Conservation (phyloP, 78 protist genomes). For the Paratrimastix pyriformis region DNA sequence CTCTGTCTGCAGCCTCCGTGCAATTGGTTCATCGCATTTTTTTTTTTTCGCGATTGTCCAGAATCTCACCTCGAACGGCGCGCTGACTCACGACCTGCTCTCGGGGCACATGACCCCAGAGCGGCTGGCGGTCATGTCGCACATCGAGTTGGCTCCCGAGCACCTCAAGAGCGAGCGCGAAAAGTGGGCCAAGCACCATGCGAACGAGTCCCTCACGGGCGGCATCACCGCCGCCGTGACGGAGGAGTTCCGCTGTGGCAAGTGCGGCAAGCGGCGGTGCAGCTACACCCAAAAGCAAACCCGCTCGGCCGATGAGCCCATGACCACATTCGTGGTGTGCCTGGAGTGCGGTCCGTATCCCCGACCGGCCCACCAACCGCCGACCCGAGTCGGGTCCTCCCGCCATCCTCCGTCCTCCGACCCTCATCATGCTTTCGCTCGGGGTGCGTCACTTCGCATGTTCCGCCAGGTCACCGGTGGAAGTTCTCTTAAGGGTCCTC, state of each 20-base stretch:
- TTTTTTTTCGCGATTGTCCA: too few species aligned
- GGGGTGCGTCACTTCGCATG: too few species aligned
- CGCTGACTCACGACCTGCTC: too few species aligned
- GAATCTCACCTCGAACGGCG: too few species aligned
- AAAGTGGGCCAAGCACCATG: not conserved
- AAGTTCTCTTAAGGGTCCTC: too few species aligned
- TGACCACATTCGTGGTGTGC: not conserved
- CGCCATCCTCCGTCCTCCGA: too few species aligned
- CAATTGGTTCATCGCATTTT: too few species aligned
- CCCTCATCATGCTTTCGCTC: too few species aligned
- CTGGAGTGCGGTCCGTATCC: not conserved
- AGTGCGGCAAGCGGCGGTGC: constrained; percentile 7
- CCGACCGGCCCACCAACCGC: too few species aligned
- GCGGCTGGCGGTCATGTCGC: not conserved
- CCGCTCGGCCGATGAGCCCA: constrained; percentile 9
- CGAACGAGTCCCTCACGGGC: not conserved
- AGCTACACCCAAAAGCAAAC: constrained; percentile 5
- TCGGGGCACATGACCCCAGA: not conserved
- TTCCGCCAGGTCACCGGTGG: too few species aligned
- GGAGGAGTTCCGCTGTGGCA: constrained; percentile 2
- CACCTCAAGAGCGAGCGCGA: not conserved
- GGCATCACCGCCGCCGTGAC: not conserved
- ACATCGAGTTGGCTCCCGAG: constrained; percentile 1
- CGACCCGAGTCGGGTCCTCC: too few species aligned
- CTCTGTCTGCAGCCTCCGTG: too few species aligned